Base-by-base conservation (phyloP, 495 filamentous ascomycete species). In the Lophium mytilinum region DNA sequence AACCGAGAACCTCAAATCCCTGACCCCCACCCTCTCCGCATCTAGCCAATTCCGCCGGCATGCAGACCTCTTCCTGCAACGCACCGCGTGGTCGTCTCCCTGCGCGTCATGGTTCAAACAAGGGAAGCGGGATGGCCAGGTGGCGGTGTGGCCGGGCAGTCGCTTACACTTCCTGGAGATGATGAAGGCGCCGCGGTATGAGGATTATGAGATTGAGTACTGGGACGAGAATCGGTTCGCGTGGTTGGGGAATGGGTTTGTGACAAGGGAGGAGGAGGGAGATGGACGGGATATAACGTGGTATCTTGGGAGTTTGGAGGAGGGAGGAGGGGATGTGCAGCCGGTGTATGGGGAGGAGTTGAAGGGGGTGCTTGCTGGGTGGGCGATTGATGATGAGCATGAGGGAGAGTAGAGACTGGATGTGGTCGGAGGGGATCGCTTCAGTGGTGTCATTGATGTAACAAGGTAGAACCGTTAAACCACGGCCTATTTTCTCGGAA, bases 241-340 rank as follows among this genome's bases (percentile, higher is more conserved):
- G 1, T 77, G 70, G 49, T 49, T 75, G 57, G 74, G 74, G 9
- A 77, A 76, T 62, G 74, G 74, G 1, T 76, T 75, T 53, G 56
- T 68, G 49, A 61, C 51, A 35, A 54, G 69, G 45, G 70, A 72
- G 52, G 59, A 57, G 37, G 70, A 72, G 52, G 59, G 56, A 36
- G 70, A 72, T 60, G 70, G 70, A 8, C 63, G 70, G 42, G 70
- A 72, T 59, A 66, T 72, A 10, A 71, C 70, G 52, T 56, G 68
- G 54, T 72, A 72, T 63, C 45, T 72, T 33, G 70, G 70, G 4
- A 48, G 42, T n/a, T 45, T 71, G 56, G 65, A 67, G 40, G 60
- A 56, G 15, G 63, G 68, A 30, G 68, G 66, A 15, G 46, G 48
- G 43, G 70, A 69, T 57, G 46, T 59, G 50, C 68, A 72, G 58